These are phyloP conservation scores for Penicillium hordei DNA, from an alignment of 2,329 filamentous ascomycete species.

Conservation along the genomic window DNA sequence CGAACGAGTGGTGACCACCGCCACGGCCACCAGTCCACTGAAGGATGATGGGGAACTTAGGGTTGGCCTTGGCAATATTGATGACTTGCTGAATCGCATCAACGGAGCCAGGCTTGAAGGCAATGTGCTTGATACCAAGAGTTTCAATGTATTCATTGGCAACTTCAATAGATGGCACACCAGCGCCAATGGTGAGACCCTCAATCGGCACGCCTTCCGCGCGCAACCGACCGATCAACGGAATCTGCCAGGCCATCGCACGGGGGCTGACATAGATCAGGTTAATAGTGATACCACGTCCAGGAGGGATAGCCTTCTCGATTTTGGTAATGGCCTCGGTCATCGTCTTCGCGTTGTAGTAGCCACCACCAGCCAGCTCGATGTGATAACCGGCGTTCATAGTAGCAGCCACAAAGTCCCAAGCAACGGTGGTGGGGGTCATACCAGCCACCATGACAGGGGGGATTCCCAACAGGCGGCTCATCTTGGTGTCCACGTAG, in stretches of 20 bases:
- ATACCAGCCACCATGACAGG: slow-evolving; percentile 91
- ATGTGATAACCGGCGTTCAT: slow-evolving; percentile 52
- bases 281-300: slow-evolving; percentile 55
- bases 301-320: slow-evolving; percentile 74
- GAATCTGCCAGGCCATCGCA: slow-evolving; percentile 55
- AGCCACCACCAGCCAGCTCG: slow-evolving; percentile 53
- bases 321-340: slow-evolving; percentile 81
- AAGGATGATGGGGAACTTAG: slow-evolving; percentile 84
- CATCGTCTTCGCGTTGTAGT: slow-evolving; percentile 72
- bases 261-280: slow-evolving; percentile 56
- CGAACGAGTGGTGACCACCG: slow-evolving; percentile 90
- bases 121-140: slow-evolving; percentile 86
- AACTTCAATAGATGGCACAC: slow-evolving; percentile 90
- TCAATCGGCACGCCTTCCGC: slow-evolving; percentile 87
- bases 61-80: slow-evolving; percentile 92
- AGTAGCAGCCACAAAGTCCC: slow-evolving; percentile 59
- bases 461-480: slow-evolving; percentile 76
- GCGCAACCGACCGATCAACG: slow-evolving; percentile 55
- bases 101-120: slow-evolving; percentile 88
- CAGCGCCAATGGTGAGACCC: slow-evolving; percentile 87
- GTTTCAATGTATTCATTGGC: slow-evolving; percentile 93
- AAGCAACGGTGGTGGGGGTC: slow-evolving; percentile 85
- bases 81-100: slow-evolving; percentile 87
- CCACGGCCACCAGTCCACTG: slow-evolving; percentile 96
- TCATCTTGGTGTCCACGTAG: slow-evolving; percentile 97